Base-by-base conservation (phyloP, 352 stramenopile genomes). In the Phytophthora constricta region DNA sequence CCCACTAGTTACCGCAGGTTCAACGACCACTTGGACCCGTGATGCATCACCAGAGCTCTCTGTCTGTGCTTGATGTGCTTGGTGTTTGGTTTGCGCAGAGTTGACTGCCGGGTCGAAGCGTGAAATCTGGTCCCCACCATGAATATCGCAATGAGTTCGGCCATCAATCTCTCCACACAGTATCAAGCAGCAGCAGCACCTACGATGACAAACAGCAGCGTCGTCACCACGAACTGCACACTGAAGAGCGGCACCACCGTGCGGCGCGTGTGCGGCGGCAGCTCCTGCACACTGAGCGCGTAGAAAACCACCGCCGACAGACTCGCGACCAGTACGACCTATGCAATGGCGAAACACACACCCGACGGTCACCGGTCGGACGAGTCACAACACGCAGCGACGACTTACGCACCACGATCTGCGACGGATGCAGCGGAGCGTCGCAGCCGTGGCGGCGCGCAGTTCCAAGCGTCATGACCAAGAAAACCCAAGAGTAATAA, bases 261-360 rank as follows among this genome's bases (percentile, higher is more conserved):
- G 33, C 48, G 57, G 16, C 62, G 77, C 52, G 84, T 52, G 48
- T 77, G 58, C 27, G 54, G 34, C 3, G 80, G 76, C 47, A 91
- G 74, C 53, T 87, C 82, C 22, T 61, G 61, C 22, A 76, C 76
- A 27, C 68, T 77, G 50, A 88, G 70, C 3, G 23, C 41, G 57
- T 83, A 88, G 67, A 91, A 89, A 33, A 77, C 64, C 43, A 45
- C 64, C 31, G 59, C 64, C 22, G 74, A 80, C n/a, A 88, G 54
- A 42, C 79, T 16, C 20, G 69, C 65, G 39, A 79, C 59, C 39
- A 25, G 50, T 39, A 78, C 70, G n/a, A 80, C 80, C 82, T 91
- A 39, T 11, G 23, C 27, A 58, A 14, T 1, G 47, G 26, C n/a
- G n/a, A n/a, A n/a, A n/a, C n/a, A n/a, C n/a, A n/a, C n/a, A n/a